Conservation (phyloP, 2,329 filamentous ascomycete genomes). For the Colletotrichum tropicicola region DNA sequence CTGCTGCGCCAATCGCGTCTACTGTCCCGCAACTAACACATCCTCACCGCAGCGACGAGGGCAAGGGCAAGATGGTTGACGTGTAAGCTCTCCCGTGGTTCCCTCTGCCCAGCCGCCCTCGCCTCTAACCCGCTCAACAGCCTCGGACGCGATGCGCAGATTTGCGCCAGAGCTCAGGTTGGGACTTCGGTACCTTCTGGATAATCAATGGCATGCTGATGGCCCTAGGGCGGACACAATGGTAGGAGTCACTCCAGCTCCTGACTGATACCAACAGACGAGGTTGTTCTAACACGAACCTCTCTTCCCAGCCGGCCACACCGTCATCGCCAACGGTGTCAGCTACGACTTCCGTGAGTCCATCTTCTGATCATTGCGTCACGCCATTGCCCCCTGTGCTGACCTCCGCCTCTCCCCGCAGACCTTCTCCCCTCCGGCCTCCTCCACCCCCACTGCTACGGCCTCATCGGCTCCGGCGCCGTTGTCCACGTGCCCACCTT, state of each 20-base stretch:
- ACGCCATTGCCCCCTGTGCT: conserved; percentile 30
- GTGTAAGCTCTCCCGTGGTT: conserved; percentile 36
- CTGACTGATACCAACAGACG: conserved; percentile 8
- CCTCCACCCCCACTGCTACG: conserved; percentile 74
- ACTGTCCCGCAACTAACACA: conserved; percentile 11
- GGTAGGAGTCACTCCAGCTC: conserved; percentile 35
- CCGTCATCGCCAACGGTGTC: conserved; percentile 30
- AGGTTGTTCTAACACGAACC: conserved; percentile 25
- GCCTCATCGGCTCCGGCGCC: conserved; percentile 77
- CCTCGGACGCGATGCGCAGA: conserved; percentile 34
- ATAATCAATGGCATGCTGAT: conserved; percentile 30
- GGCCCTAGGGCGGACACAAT: conserved; percentile 40
- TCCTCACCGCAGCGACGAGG: conserved; percentile 42
- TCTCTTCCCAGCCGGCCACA: conserved; percentile 26
- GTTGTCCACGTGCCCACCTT: conserved; percentile 69
- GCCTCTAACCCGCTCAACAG: conserved; percentile 30
- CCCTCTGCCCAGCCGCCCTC: conserved; percentile 29
- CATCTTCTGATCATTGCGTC: background rate
- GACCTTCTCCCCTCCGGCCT: conserved; percentile 75
- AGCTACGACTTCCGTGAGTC: conserved; percentile 33
- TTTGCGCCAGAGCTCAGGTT: conserved; percentile 31
- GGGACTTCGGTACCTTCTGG: conserved; percentile 21
- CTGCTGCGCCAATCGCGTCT: conserved; percentile 9
- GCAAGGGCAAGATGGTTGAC: conserved; percentile 49
- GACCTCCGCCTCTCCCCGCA: conserved; percentile 53